Evolutionary conservation across 257 asterid species (phyloP).

Genomic region (Eucommia ulmoides): DNA sequence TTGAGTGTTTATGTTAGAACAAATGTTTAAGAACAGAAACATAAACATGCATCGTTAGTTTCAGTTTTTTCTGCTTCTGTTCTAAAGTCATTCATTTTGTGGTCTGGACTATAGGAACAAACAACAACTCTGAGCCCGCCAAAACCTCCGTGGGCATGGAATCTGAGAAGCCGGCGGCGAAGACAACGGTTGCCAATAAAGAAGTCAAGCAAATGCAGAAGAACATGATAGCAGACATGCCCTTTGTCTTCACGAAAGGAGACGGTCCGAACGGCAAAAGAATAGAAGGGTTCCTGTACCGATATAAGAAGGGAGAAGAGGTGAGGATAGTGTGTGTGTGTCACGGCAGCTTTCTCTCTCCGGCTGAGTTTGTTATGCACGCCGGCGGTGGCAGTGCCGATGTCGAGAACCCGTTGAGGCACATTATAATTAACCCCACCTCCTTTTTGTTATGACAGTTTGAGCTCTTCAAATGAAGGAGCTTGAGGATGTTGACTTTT

Average conservation of each 20-base stretch:
- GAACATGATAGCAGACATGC: conserved; percentile 48
- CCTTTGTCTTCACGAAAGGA: conserved; percentile 45
- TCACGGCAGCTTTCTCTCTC: conserved; percentile 65
- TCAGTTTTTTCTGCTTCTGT: no score
- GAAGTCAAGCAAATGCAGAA: conserved; percentile 11
- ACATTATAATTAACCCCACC: conserved; percentile 50
- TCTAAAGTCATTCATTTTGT: background rate
- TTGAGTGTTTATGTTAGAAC: background rate
- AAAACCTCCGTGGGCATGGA: background rate
- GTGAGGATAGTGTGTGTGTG: conserved; percentile 74
- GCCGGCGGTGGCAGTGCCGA: conserved; percentile 61
- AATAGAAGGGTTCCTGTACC: conserved; percentile 61
- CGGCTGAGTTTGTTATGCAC: conserved; percentile 67
- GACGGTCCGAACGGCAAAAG: conserved; percentile 38
- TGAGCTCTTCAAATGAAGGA: background rate
- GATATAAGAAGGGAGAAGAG: conserved; percentile 58
- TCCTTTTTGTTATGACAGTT: conserved; percentile 21
- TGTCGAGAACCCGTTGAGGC: conserved; percentile 64
- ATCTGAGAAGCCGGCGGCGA: background rate
- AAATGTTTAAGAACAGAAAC: no score
- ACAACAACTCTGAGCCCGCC: background rate
- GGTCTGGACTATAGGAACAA: background rate
- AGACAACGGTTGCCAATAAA: background rate
- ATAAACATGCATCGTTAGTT: no score
- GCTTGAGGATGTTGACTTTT: no score